Conservation (phyloP, 2,329 filamentous ascomycete genomes). For the Arthrobotrys megalospora region DNA sequence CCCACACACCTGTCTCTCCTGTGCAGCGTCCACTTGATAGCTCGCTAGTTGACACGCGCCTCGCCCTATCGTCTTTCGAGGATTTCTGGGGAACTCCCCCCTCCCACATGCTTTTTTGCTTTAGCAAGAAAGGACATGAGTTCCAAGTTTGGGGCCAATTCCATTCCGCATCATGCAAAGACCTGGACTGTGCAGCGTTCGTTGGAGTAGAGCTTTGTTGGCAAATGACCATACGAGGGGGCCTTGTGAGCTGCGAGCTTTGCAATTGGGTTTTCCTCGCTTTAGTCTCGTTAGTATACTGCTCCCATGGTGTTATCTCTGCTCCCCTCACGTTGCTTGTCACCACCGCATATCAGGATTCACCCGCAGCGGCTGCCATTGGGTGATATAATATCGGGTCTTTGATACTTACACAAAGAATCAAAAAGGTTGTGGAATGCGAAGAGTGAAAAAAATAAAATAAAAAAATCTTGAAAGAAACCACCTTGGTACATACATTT, state of each 20-base stretch:
- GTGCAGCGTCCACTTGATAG: constrained; percentile 47
- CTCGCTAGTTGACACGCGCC: constrained; percentile 52
- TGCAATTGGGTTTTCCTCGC: constrained; percentile 21
- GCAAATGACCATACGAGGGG: constrained; percentile 56
- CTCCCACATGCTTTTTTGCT: constrained; percentile 19
- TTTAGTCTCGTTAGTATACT: constrained; percentile 27
- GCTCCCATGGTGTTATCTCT: constrained; percentile 23
- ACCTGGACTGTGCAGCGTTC: constrained; percentile 50
- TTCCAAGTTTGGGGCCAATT: constrained; percentile 60
- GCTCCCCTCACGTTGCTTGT: constrained; percentile 11
- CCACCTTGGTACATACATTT: background rate
- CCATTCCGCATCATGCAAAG: constrained; percentile 60
- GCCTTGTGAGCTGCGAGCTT: constrained; percentile 31
- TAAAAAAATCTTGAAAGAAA: constrained; percentile 9
- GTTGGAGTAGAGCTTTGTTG: constrained; percentile 47
- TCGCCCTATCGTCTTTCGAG: constrained; percentile 39
- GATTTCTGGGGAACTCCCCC: constrained; percentile 44
- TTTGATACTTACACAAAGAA: constrained; percentile 39
- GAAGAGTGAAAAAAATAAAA: constrained; percentile 17
- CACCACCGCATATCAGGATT: constrained; percentile 59
- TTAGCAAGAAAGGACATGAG: constrained; percentile 39
- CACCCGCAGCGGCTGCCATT: constrained; percentile 57
- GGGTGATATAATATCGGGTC: constrained; percentile 31
- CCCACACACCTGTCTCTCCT: constrained; percentile 27
- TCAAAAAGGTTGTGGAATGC: constrained; percentile 40